Percentiles rank a stretch among this genome's conserved stretches.
Evolutionary conservation across 2,329 filamentous ascomycete genomes (phyloP).

Genomic region (Aspergillus neotritici): DNA sequence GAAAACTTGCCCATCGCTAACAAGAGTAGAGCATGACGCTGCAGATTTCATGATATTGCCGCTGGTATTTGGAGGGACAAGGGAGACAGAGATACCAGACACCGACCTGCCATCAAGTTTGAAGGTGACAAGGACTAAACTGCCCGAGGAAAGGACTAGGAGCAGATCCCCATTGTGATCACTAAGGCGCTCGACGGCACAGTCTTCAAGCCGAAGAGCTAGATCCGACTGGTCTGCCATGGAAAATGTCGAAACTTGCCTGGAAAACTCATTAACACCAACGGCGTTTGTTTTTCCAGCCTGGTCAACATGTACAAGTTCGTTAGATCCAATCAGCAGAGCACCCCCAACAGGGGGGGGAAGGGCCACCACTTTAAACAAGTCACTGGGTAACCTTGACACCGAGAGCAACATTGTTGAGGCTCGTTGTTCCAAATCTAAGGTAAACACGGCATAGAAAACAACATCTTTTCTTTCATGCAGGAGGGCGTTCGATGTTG

Average conservation of each 20-base stretch:
- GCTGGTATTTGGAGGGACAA: slow-evolving; percentile 58
- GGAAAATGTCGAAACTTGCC: slow-evolving; percentile 72
- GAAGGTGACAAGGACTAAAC: slow-evolving; percentile 71
- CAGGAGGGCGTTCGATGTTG: slow-evolving; percentile 67
- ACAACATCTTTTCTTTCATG: slow-evolving; percentile 76
- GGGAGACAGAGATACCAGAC: slow-evolving; percentile 71
- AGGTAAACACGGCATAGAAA: slow-evolving; percentile 88
- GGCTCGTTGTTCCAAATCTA: slow-evolving; percentile 87
- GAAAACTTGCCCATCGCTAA: slow-evolving; percentile 69
- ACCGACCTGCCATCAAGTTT: slow-evolving; percentile 85
- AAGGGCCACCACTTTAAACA: slow-evolving; percentile 75
- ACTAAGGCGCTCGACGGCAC: slow-evolving; percentile 69
- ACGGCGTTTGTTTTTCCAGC: slow-evolving; percentile 89
- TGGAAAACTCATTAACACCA: slow-evolving; percentile 85
- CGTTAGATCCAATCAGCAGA: slow-evolving; percentile 78
- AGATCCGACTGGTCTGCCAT: slow-evolving; percentile 82
- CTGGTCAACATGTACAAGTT: slow-evolving; percentile 92
- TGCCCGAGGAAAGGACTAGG: slow-evolving; percentile 71
- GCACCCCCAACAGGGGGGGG: slow-evolving; percentile 84
- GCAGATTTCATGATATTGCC: slow-evolving; percentile 57
- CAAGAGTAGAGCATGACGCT: slow-evolving; percentile 62
- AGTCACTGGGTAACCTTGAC: slow-evolving; percentile 75
- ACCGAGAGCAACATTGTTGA: slow-evolving; percentile 91
- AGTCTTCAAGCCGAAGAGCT: slow-evolving; percentile 73
- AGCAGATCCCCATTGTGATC: slow-evolving; percentile 75